phyloP scores from a whole-genome alignment of 2,329 filamentous ascomycete genomes.

The Monosporascus sp. region DNA sequence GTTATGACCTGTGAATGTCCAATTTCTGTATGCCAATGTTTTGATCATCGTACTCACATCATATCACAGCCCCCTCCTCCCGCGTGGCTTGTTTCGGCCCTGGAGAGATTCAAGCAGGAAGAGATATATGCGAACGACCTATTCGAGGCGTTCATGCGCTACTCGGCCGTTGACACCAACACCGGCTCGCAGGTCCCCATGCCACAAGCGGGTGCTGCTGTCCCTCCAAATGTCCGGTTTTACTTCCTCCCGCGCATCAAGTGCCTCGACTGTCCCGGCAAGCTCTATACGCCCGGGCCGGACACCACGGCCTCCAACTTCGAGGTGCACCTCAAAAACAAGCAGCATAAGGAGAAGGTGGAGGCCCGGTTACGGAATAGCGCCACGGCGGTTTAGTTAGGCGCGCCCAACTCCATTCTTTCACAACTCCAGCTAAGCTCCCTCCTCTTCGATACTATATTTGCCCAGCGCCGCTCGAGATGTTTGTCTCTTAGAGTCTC shows the following conservation, averaged over 20 bases:
- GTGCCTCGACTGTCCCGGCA: conserved; percentile 88
- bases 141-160: conserved; percentile 90
- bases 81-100: conserved; percentile 73
- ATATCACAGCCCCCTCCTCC: conserved; percentile 68
- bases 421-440: too few relatives aligned
- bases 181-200: conserved; percentile 60
- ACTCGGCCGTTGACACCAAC: conserved; percentile 70
- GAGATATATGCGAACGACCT: conserved; percentile 67
- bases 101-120: conserved; percentile 62
- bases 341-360: conserved; percentile 70
- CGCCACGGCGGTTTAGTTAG: background rate
- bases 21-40: conserved; percentile 5
- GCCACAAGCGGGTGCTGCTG: conserved; percentile 41
- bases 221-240: conserved; percentile 63
- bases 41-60: conserved; percentile 20
- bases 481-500: too few relatives aligned
- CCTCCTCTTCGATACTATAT: too few relatives aligned
- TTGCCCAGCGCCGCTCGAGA: too few relatives aligned
- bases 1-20: conserved; percentile 24
- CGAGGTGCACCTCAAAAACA: conserved; percentile 85
- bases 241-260: conserved; percentile 85
- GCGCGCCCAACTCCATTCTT: too few relatives aligned
- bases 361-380: conserved; percentile 27
- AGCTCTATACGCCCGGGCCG: conserved; percentile 87
- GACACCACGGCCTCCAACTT: conserved; percentile 85